phyloP scores from a whole-genome alignment of 2,329 filamentous ascomycete species.

The Aspergillus cejpii region DNA sequence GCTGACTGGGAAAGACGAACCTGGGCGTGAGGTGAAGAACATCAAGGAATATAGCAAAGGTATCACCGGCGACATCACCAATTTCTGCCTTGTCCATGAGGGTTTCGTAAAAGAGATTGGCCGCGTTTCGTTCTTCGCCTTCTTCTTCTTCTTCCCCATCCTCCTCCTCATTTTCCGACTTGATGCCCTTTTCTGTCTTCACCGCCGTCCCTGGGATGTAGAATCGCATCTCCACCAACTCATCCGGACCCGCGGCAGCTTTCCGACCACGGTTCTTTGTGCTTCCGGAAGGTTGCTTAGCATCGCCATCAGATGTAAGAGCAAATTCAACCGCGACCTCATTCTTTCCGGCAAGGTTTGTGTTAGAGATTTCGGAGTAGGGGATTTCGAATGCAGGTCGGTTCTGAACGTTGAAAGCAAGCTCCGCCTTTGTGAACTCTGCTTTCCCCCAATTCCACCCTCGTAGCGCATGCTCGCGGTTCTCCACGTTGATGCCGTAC shows the following conservation, averaged over 20 bases:
- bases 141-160: conserved; percentile 58
- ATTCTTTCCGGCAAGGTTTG: conserved; percentile 93
- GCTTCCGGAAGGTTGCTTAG: conserved; percentile 67
- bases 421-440: conserved; percentile 90
- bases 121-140: conserved; percentile 83
- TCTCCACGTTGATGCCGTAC: conserved; percentile 91
- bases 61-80: conserved; percentile 96
- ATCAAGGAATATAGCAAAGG: conserved; percentile 93
- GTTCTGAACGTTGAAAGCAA: conserved; percentile 95
- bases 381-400: conserved; percentile 93
- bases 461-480: conserved; percentile 85
- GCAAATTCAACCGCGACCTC: conserved; percentile 95
- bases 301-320: conserved; percentile 64
- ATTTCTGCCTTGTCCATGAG: conserved; percentile 98
- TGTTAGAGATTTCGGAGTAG: conserved; percentile 96
- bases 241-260: conserved; percentile 78
- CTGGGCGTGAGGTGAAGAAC: conserved; percentile 93
- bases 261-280: conserved; percentile 72
- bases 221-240: conserved; percentile 97
- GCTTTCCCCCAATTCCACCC: conserved; percentile 99
- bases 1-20: conserved; percentile 40
- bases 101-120: conserved; percentile 95
- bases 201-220: conserved; percentile 91
- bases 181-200: conserved; percentile 61
- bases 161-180: conserved; percentile 57